phyloP scores from a whole-genome alignment of 2,329 filamentous ascomycete species.

The Akanthomyces dipterigenus region DNA sequence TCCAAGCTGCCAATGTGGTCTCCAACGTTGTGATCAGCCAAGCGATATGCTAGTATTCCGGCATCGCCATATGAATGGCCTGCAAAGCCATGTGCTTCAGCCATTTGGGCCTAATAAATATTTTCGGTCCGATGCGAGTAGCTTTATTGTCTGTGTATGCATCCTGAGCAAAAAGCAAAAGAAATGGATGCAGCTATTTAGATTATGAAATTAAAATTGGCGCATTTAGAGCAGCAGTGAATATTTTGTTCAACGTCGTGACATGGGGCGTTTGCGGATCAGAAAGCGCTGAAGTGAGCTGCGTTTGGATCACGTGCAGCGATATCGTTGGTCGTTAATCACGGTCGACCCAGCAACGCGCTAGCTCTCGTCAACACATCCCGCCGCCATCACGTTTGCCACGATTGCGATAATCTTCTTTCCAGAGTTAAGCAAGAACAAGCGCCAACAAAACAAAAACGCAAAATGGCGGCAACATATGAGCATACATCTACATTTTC shows the following conservation, averaged over 20 bases:
- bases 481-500: conserved; percentile 63
- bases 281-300: neutral
- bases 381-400: neutral
- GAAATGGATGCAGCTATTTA: neutral
- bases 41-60: conserved; percentile 26
- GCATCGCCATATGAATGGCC: conserved; percentile 28
- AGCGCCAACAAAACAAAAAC: neutral
- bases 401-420: neutral
- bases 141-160: conserved; percentile 24
- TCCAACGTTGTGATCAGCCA: conserved; percentile 17
- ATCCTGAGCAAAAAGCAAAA: conserved; percentile 21
- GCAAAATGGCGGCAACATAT: conserved; percentile 53
- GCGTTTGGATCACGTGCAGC: conserved; percentile 10
- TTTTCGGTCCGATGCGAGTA: conserved; percentile 22
- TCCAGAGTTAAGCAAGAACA: neutral
- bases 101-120: conserved; percentile 29
- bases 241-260: neutral
- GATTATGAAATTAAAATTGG: neutral
- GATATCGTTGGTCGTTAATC: neutral
- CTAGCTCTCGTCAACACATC: conserved; percentile 15
- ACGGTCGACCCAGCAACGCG: conserved; percentile 25
- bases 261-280: neutral
- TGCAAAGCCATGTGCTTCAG: conserved; percentile 26
- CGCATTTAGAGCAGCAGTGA: neutral
- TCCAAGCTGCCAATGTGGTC: conserved; percentile 23